Evolutionary conservation across 2,329 filamentous ascomycete species (phyloP).

Genomic region (Plectosphaerella plurivora): DNA sequence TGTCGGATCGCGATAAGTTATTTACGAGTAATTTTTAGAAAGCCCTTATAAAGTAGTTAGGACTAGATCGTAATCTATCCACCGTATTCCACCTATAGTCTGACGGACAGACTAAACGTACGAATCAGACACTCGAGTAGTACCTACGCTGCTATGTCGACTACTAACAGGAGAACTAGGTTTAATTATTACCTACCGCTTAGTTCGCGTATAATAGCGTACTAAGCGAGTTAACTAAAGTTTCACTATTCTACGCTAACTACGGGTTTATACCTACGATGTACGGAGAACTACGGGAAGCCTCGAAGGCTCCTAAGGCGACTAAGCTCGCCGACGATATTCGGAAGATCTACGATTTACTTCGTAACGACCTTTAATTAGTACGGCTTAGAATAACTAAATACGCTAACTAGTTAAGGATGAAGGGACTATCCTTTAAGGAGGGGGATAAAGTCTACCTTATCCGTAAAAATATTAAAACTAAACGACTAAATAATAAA

Average conservation of each 20-base stretch:
- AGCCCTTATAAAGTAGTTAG: too few relatives aligned
- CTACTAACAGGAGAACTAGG: conserved; percentile 3
- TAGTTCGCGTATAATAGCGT: conserved; percentile 9
- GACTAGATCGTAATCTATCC: too few relatives aligned
- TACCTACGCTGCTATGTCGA: conserved; percentile 5
- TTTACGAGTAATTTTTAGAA: too few relatives aligned
- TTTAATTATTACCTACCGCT: conserved; percentile 6
- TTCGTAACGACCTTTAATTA: too few relatives aligned
- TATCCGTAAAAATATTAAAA: conserved; percentile 2
- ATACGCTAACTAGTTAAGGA: neutral
- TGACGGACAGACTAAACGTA: neutral
- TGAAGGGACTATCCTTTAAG: neutral
- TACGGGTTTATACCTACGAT: neutral
- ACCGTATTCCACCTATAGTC: too few relatives aligned
- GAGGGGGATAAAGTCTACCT: neutral
- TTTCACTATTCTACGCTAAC: conserved; percentile 2
- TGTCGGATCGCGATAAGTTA: too few relatives aligned
- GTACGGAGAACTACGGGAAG: neutral
- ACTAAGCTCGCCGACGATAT: neutral
- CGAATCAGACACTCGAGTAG: conserved; percentile 4
- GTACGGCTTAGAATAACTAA: neutral
- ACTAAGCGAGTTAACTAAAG: conserved; percentile 3
- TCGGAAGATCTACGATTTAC: neutral
- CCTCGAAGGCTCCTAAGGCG: neutral
- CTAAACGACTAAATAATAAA: neutral